Conservation (phyloP, 169 alveolate genomes). For the Plasmodium cynomolgi region DNA sequence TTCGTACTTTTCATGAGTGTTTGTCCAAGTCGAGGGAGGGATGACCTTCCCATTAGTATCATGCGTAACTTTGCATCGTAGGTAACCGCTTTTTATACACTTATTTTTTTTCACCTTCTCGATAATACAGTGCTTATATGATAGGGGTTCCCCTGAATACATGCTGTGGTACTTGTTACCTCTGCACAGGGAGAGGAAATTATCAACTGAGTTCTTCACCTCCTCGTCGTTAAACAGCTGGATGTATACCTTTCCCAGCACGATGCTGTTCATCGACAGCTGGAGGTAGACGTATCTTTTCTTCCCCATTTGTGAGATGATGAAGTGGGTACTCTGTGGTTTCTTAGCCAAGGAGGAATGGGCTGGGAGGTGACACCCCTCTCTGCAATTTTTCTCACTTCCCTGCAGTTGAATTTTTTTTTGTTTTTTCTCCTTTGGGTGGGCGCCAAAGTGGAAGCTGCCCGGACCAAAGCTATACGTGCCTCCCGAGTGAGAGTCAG, state of each 20-base stretch:
- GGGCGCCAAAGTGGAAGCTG: neutral
- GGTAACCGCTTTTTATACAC: slow-evolving; percentile 49
- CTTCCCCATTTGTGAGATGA: slow-evolving; percentile 20
- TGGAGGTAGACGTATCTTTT: slow-evolving; percentile 39
- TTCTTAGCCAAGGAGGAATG: neutral
- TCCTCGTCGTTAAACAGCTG: slow-evolving; percentile 41
- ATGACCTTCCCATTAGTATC: neutral
- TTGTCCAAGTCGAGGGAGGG: neutral
- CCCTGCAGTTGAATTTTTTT: neutral
- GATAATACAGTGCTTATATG: slow-evolving; percentile 26
- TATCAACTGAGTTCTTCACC: slow-evolving; percentile 34
- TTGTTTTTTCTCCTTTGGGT: neutral
- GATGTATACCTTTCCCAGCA: slow-evolving; percentile 44
- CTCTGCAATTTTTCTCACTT: neutral
- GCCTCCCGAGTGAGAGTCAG: neutral
- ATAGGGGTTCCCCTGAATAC: slow-evolving; percentile 21
- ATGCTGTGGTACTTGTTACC: slow-evolving; percentile 57
- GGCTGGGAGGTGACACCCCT: neutral
- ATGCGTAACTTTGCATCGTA: slow-evolving; percentile 4
- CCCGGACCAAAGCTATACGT: neutral
- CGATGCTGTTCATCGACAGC: slow-evolving; percentile 28
- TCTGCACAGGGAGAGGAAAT: slow-evolving; percentile 38
- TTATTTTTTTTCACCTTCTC: slow-evolving; percentile 55
- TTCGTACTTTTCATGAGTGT: slow-evolving; percentile 22
- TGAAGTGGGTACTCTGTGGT: no score